Evolutionary conservation across 345 rosid genomes (phyloP).

Genomic region (Boechera divaricarpa): DNA sequence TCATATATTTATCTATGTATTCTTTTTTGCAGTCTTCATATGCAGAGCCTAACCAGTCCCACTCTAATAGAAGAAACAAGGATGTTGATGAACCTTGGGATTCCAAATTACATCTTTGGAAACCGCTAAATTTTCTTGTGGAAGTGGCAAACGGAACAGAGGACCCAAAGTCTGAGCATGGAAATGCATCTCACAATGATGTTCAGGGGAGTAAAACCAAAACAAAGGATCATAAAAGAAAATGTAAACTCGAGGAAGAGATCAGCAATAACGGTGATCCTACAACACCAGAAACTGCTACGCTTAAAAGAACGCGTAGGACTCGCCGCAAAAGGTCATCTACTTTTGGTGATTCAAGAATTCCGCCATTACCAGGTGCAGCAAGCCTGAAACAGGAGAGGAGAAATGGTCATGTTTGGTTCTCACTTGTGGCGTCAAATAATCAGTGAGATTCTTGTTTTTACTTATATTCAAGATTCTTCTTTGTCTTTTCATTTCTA

Average conservation of each 20-base stretch:
- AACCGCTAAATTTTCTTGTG: conserved; percentile 89
- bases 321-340: conserved; percentile 64
- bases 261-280: conserved; percentile 55
- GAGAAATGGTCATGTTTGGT: conserved; percentile 87
- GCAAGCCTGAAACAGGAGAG: conserved; percentile 54
- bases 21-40: conserved; percentile 48
- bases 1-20: conserved; percentile 3
- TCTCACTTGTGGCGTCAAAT: conserved; percentile 86
- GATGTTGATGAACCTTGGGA: conserved; percentile 60
- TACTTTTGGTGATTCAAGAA: conserved; percentile 55
- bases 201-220: conserved; percentile 53
- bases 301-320: conserved; percentile 66
- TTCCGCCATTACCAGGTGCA: conserved; percentile 65
- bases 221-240: conserved; percentile 59
- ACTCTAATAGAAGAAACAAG: conserved; percentile 46
- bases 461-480: conserved; percentile 9
- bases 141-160: conserved; percentile 94
- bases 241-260: conserved; percentile 56
- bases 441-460: conserved; percentile 68
- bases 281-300: conserved; percentile 57
- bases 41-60: conserved; percentile 57
- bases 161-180: conserved; percentile 53
- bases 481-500: conserved; percentile 14
- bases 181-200: conserved; percentile 47
- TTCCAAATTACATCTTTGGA: conserved; percentile 77